Evolutionary conservation across 805 yeast genomes (phyloP), one percentile per base, ranked within the genome.

Genomic region (Lipomyces yamadae): DNA sequence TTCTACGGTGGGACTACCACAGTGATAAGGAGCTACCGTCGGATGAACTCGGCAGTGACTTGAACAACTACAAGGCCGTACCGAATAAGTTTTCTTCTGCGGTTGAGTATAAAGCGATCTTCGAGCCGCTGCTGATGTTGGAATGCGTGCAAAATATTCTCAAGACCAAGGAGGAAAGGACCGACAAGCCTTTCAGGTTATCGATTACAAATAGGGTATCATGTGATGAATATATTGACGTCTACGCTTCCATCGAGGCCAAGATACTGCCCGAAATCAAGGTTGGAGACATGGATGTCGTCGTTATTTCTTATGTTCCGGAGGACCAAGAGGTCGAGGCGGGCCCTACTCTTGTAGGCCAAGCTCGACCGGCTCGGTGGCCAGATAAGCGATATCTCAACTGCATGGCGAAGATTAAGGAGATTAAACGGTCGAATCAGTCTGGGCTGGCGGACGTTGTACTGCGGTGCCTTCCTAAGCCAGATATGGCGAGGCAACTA

Each of bases 131-230:
- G 55, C 79, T 95, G 56, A 78, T 93, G 75, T 78, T 94, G 53
- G 99, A 95, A 78, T 90, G 97, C 70, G 96, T 98, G 98, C 97
- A 93, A 74, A 89, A 91, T 0, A 84, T 95, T 34, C 88, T 87
- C 70, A 83, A 91, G 3, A 86, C 95, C 0, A 87, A 89, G 69
- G 86, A 85, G 60, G 85, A 90, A 18, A 79, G 80, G 15, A 84
- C 84, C 8, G 84, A 84, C 59, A 78, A 73, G 4, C 92, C 96
- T 0, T 88, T 93, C 75, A 83, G 83, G 37, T 72, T 93, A 1
- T 79, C 85, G 2, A 80, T 93, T 24, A 98, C 96, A 2, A 90
- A 92, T 45, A 84, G 97, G 72, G 85, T 92, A 1, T 86, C 91
- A 0, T 89, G 91, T 15, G 97, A 92, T 72, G 89, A 90, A 13